Evolutionary conservation across 129 eudicot genomes (phyloP).

Genomic region (Artemisia argyi): DNA sequence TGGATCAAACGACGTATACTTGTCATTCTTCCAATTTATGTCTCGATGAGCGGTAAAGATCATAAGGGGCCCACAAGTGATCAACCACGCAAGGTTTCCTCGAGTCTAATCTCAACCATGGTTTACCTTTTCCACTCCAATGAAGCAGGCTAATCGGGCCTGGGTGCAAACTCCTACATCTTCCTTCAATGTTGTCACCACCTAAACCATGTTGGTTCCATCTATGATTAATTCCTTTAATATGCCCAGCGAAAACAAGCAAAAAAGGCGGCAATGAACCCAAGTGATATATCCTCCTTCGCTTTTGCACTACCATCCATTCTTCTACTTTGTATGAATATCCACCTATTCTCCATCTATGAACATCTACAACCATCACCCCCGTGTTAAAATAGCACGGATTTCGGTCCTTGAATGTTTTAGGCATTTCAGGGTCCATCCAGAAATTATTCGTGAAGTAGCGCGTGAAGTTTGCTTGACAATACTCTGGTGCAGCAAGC

Average conservation of each 20-base stretch:
- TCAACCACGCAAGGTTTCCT: conserved; percentile 52
- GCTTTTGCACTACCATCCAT: conserved; percentile 60
- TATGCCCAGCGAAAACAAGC: conserved; percentile 53
- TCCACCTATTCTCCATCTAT: conserved; percentile 48
- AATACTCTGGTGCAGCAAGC: conserved; percentile 52
- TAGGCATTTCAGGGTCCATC: conserved; percentile 33
- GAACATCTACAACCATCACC: conserved; percentile 48
- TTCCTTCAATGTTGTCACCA: conserved; percentile 56
- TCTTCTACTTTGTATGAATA: conserved; percentile 48
- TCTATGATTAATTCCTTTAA: conserved; percentile 45
- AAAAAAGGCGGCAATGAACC: conserved; percentile 61
- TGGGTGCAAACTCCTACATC: conserved; percentile 57
- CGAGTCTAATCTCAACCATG: conserved; percentile 62
- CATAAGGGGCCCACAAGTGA: conserved; percentile 63
- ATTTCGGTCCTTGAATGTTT: conserved; percentile 36
- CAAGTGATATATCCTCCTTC: conserved; percentile 49
- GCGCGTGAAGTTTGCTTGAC: conserved; percentile 46
- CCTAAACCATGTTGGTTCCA: conserved; percentile 62
- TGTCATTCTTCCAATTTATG: conserved; percentile 39
- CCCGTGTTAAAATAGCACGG: conserved; percentile 57
- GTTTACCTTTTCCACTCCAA: conserved; percentile 72
- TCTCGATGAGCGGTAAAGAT: conserved; percentile 45
- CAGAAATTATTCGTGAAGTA: conserved; percentile 49
- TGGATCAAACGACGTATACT: conserved; percentile 1
- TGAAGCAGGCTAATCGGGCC: conserved; percentile 64